Conservation (phyloP, 148 eudicot species). For the Cornus kousa region DNA sequence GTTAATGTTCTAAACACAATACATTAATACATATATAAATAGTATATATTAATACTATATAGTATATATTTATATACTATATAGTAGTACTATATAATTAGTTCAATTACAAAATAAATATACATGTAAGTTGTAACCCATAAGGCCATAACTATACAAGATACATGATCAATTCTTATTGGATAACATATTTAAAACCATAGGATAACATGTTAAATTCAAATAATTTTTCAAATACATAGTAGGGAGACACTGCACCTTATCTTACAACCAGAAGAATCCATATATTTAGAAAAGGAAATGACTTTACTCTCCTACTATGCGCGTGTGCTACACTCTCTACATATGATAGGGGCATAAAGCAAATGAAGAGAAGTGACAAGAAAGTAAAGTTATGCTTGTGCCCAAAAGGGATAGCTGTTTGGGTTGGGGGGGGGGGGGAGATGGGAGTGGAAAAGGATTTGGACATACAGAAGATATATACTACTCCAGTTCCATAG, state of each 20-base stretch:
- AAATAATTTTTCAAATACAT: not conserved
- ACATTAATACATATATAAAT: not conserved
- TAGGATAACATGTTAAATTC: slow-evolving; percentile 3
- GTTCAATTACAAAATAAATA: not conserved
- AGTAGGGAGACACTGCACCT: slow-evolving; percentile 14
- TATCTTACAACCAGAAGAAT: not conserved
- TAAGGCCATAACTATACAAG: not conserved
- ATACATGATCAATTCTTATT: not conserved
- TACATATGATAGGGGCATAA: not conserved
- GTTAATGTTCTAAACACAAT: not conserved
- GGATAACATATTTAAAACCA: slow-evolving; percentile 13
- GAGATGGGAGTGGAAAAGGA: too few species aligned
- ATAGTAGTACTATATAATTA: too few species aligned
- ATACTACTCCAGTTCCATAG: too few species aligned
- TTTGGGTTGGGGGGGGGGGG: too few species aligned
- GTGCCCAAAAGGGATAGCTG: too few species aligned
- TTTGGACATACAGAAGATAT: too few species aligned
- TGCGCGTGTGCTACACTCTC: not conserved
- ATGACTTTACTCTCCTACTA: not conserved
- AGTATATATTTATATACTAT: too few species aligned
- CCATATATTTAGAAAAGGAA: not conserved
- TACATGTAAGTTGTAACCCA: not conserved
- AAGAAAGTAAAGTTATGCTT: too few species aligned
- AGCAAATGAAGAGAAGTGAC: too few species aligned
- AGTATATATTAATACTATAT: not conserved